These are phyloP conservation scores for Scalesia atractyloides DNA, from an alignment of 129 eudicot genomes.

Conservation along the genomic window DNA sequence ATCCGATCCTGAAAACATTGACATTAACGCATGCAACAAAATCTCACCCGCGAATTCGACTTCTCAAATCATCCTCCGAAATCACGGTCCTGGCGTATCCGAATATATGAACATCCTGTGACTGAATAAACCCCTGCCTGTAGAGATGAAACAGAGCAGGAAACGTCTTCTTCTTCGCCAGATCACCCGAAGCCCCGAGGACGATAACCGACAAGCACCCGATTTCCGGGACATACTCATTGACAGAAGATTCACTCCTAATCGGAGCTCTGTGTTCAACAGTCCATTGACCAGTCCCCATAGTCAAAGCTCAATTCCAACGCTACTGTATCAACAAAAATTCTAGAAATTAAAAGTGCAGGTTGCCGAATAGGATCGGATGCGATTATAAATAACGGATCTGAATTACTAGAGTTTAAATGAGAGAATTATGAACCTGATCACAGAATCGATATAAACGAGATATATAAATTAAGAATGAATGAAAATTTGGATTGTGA, in stretches of 20 bases:
- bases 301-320: slow-evolving; percentile 23
- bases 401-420: not conserved
- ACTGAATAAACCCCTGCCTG: slow-evolving; percentile 57
- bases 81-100: slow-evolving; percentile 96
- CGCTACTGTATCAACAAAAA: too few relatives aligned
- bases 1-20: too few relatives aligned
- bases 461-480: too few relatives aligned
- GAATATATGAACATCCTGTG: slow-evolving; percentile 84
- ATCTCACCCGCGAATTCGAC: slow-evolving; percentile 88
- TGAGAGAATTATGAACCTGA: not conserved
- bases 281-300: slow-evolving; percentile 64
- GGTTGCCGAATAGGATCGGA: not conserved
- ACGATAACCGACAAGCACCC: slow-evolving; percentile 84
- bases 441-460: slow-evolving; percentile 9
- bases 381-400: slow-evolving; percentile 14
- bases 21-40: slow-evolving; percentile 8
- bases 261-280: slow-evolving; percentile 56
- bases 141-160: slow-evolving; percentile 97
- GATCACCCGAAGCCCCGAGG: slow-evolving; percentile 99
- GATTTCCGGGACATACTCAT: slow-evolving; percentile 52
- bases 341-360: not conserved
- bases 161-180: slow-evolving; percentile 97
- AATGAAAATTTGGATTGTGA: too few relatives aligned
- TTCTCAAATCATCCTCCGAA: slow-evolving; percentile 68
- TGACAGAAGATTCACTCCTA: slow-evolving; percentile 37